These are phyloP conservation scores for Myriosclerotinia curreyana DNA, from an alignment of 2,329 filamentous ascomycete species.

Conservation along the genomic window DNA sequence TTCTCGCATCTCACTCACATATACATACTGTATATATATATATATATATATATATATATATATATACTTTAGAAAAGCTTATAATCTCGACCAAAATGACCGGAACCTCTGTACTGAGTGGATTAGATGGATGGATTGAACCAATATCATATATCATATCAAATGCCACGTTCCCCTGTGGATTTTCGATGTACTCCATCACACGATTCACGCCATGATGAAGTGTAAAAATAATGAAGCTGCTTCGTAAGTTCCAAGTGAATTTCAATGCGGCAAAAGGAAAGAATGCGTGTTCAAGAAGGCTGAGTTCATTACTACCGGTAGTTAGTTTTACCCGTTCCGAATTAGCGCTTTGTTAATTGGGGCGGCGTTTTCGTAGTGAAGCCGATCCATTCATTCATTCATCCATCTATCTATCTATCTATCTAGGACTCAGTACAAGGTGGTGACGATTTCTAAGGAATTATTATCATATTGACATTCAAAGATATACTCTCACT, in stretches of 20 bases:
- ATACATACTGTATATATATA: no score
- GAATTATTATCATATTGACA: neutral
- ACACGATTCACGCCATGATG: constrained; percentile 10
- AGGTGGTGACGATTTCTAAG: no score
- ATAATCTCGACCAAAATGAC: no score
- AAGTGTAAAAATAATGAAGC: neutral
- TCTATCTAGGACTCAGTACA: no score
- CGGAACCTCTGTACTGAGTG: no score
- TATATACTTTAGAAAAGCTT: no score
- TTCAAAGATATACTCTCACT: constrained; percentile 8
- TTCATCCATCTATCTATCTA: no score
- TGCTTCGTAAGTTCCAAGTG: constrained; percentile 1
- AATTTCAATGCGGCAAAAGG: neutral
- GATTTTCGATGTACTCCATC: neutral
- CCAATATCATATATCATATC: neutral
- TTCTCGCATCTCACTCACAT: no score
- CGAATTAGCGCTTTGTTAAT: constrained; percentile 15
- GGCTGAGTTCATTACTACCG: constrained; percentile 15
- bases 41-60: no score
- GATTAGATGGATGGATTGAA: neutral
- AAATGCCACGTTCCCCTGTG: constrained; percentile 15
- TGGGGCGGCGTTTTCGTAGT: constrained; percentile 16
- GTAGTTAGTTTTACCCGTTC: constrained; percentile 3
- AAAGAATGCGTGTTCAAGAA: constrained; percentile 14
- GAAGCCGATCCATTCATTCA: constrained; percentile 7